These are phyloP conservation scores for Gastrolobium bilobum DNA, from an alignment of 306 rosid species.

Conservation along the genomic window DNA sequence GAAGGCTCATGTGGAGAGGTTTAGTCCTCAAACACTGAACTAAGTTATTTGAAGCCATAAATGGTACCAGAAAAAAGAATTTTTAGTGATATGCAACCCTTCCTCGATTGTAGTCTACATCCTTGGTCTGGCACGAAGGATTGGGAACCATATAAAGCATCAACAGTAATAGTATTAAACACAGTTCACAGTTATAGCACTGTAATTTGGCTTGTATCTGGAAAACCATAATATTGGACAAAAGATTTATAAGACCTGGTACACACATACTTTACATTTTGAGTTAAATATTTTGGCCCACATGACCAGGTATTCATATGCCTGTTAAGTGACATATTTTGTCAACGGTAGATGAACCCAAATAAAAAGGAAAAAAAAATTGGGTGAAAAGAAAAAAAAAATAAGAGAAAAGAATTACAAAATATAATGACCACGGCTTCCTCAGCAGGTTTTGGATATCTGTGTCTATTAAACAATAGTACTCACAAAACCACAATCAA, in stretches of 20 bases:
- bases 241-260: neutral
- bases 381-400: too few species aligned
- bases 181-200: neutral
- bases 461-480: neutral
- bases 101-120: too few species aligned
- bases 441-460: conserved; percentile 3
- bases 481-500: conserved; percentile 22
- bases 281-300: neutral
- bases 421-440: conserved; percentile 20
- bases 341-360: neutral
- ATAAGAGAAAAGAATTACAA: neutral
- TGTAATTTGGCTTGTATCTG: neutral
- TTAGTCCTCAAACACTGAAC: neutral
- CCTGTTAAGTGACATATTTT: neutral
- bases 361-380: too few species aligned
- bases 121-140: too few species aligned
- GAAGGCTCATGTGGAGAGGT: conserved; percentile 6
- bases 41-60: neutral
- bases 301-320: neutral
- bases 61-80: neutral
- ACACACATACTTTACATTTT: neutral
- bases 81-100: neutral
- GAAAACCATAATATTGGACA: neutral
- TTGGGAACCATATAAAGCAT: neutral
- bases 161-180: neutral